phyloP scores from a whole-genome alignment of 1,139 yeast genomes.

The Yamadazyma sp. region DNA sequence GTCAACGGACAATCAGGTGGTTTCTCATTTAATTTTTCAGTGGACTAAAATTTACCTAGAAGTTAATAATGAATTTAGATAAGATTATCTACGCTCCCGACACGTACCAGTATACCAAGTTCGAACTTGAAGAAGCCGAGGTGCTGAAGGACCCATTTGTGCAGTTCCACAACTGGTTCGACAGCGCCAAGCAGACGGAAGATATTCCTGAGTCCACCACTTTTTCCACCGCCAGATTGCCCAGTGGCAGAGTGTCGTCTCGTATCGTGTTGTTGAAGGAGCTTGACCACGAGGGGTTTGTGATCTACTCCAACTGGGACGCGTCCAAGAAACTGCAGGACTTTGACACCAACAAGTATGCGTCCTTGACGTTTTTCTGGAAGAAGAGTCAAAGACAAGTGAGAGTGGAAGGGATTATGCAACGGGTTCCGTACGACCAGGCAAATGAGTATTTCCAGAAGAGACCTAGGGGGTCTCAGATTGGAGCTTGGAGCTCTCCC shows the following conservation, averaged over 20 bases:
- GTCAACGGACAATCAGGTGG: slow-evolving; percentile 7
- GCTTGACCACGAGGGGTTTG: slow-evolving; percentile 78
- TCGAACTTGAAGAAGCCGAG: slow-evolving; percentile 54
- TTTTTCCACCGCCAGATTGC: slow-evolving; percentile 82
- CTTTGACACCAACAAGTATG: slow-evolving; percentile 68
- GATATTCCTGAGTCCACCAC: slow-evolving; percentile 77
- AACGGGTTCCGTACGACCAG: slow-evolving; percentile 69
- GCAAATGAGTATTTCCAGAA: slow-evolving; percentile 77
- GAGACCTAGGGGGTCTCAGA: slow-evolving; percentile 87
- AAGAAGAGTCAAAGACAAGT: slow-evolving; percentile 87
- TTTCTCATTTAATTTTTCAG: slow-evolving; percentile 17
- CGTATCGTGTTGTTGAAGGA: slow-evolving; percentile 86
- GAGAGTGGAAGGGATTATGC: slow-evolving; percentile 84
- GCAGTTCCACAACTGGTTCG: slow-evolving; percentile 84
- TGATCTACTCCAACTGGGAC: slow-evolving; percentile 91
- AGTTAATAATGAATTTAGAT: slow-evolving; percentile 11
- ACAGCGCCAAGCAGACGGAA: slow-evolving; percentile 57
- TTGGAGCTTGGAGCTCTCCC: slow-evolving; percentile 97
- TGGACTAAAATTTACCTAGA: slow-evolving; percentile 6
- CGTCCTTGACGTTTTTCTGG: slow-evolving; percentile 92
- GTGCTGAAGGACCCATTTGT: slow-evolving; percentile 61
- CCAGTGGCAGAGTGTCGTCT: slow-evolving; percentile 84
- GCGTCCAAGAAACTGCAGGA: slow-evolving; percentile 79
- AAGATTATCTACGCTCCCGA: slow-evolving; percentile 68
- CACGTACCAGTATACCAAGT: slow-evolving; percentile 84